A percentile compares a stretch with the other conserved stretches of the same genome.
Conservation (phyloP, 1,284 basidiomycete species). For the Albatrellus sp. region DNA sequence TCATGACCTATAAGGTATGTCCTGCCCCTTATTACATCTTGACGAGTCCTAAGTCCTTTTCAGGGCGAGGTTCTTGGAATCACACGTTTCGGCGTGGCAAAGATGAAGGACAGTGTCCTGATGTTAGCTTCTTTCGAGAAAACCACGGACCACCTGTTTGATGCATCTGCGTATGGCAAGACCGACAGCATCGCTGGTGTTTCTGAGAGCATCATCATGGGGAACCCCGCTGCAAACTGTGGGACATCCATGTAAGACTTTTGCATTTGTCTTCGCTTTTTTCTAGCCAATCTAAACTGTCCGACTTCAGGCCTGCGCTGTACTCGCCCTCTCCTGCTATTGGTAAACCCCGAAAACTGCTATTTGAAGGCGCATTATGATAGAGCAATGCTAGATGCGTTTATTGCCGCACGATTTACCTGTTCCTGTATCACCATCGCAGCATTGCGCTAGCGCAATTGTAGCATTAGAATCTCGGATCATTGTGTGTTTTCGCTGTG, state of each 20-base stretch:
- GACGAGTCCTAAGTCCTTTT: neutral
- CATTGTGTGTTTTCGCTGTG: no score
- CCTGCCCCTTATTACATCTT: neutral
- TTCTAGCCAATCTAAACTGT: neutral
- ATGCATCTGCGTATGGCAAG: slow-evolving; percentile 94
- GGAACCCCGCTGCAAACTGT: slow-evolving; percentile 91
- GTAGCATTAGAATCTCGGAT: no score
- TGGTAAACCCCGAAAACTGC: slow-evolving; percentile 36
- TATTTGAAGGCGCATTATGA: slow-evolving; percentile 45
- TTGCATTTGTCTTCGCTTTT: neutral
- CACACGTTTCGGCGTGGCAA: slow-evolving; percentile 98
- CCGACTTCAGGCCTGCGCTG: slow-evolving; percentile 36
- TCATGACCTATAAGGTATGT: slow-evolving; percentile 93
- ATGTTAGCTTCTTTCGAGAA: slow-evolving; percentile 99
- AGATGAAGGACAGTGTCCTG: slow-evolving; percentile 99
- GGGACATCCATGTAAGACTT: slow-evolving; percentile 84
- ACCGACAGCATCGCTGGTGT: slow-evolving; percentile 93
- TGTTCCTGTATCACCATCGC: no score
- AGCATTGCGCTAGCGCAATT: no score
- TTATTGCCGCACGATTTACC: no score
- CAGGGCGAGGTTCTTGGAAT: slow-evolving; percentile 98
- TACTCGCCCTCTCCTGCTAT: slow-evolving; percentile 41
- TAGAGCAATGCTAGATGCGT: neutral
- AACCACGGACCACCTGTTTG: slow-evolving; percentile 98
- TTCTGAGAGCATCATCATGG: slow-evolving; percentile 99